A percentile compares a stretch with the other conserved stretches of the same genome.
These are phyloP conservation scores for Leccinum broughii DNA, from an alignment of 768 basidiomycete species.

Conservation along the genomic window DNA sequence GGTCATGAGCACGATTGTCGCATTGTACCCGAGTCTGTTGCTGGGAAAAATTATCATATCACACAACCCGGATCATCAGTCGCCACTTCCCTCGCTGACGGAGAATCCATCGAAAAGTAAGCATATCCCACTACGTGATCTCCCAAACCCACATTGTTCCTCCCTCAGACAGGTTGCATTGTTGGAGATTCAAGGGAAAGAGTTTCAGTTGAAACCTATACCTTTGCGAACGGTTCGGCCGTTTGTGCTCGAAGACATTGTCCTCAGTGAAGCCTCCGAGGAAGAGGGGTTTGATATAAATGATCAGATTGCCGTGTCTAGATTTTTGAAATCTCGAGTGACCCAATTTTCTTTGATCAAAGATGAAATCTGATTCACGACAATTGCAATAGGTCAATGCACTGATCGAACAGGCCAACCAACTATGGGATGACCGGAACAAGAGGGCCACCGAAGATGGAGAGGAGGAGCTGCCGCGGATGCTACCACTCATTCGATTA, in stretches of 20 bases:
- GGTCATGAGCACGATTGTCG: constrained; percentile 98
- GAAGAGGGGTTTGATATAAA: constrained; percentile 73
- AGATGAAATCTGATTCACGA: constrained; percentile 1
- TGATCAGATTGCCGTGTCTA: constrained; percentile 81
- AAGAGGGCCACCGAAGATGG: constrained; percentile 54
- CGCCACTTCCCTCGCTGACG: constrained; percentile 92
- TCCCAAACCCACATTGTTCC: neutral
- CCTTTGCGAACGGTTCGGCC: constrained; percentile 91
- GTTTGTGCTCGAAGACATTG: constrained; percentile 84
- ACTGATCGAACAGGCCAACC: constrained; percentile 76
- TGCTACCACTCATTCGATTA: constrained; percentile 86
- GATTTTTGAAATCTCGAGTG: constrained; percentile 75
- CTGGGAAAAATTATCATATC: constrained; percentile 89
- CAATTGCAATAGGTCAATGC: constrained; percentile 58
- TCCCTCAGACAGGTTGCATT: constrained; percentile 82
- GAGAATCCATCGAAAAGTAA: constrained; percentile 90
- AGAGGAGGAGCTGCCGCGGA: constrained; percentile 58
- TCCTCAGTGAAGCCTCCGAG: constrained; percentile 74
- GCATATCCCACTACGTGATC: constrained; percentile 8
- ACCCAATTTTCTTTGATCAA: constrained; percentile 10
- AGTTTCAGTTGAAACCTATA: constrained; percentile 83
- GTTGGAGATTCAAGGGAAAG: constrained; percentile 82
- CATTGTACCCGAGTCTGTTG: constrained; percentile 85
- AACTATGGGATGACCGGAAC: constrained; percentile 26
- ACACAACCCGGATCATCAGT: constrained; percentile 94